A percentile compares a stretch with the other conserved stretches of the same genome.
Conservation (phyloP, 2,329 filamentous ascomycete species). For the Phialocephala subalpina region DNA sequence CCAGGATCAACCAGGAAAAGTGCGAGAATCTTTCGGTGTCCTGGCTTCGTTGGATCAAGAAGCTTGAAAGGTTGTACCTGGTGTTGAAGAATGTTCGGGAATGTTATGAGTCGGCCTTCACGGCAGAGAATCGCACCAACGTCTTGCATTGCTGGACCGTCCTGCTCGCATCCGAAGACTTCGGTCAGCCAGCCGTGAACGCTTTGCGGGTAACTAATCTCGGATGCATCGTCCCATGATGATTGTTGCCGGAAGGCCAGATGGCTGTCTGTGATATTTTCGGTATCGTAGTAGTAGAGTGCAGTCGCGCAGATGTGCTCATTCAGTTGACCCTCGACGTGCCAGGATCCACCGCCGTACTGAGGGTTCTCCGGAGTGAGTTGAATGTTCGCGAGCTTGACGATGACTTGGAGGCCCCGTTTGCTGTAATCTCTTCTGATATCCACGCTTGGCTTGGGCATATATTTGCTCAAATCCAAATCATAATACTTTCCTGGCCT, state of each 20-base stretch:
- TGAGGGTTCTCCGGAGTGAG: conserved; percentile 62
- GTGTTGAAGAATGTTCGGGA: conserved; percentile 57
- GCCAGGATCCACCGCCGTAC: conserved; percentile 57
- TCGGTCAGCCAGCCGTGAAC: conserved; percentile 29
- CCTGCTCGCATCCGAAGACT: conserved; percentile 28
- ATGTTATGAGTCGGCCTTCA: conserved; percentile 52
- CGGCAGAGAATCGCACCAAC: conserved; percentile 48
- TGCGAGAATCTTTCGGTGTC: conserved; percentile 63
- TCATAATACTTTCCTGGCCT: too few species aligned
- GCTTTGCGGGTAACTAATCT: conserved; percentile 21
- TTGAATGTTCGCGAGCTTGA: conserved; percentile 67
- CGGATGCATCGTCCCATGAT: conserved; percentile 9
- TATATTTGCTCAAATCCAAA: too few species aligned
- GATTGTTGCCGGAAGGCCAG: conserved; percentile 52
- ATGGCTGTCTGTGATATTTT: conserved; percentile 54
- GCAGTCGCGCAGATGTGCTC: conserved; percentile 63
- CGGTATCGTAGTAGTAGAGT: conserved; percentile 57
- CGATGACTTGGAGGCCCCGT: conserved; percentile 64
- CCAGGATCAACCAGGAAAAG: conserved; percentile 67
- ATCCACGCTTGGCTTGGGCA: conserved; percentile 2
- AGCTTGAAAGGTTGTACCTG: conserved; percentile 59
- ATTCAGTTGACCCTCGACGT: conserved; percentile 51
- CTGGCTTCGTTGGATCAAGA: conserved; percentile 56
- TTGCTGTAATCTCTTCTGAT: conserved; percentile 24
- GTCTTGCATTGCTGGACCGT: conserved; percentile 44